phyloP scores from a whole-genome alignment of 495 filamentous ascomycete genomes.

The Letharia lupina region DNA sequence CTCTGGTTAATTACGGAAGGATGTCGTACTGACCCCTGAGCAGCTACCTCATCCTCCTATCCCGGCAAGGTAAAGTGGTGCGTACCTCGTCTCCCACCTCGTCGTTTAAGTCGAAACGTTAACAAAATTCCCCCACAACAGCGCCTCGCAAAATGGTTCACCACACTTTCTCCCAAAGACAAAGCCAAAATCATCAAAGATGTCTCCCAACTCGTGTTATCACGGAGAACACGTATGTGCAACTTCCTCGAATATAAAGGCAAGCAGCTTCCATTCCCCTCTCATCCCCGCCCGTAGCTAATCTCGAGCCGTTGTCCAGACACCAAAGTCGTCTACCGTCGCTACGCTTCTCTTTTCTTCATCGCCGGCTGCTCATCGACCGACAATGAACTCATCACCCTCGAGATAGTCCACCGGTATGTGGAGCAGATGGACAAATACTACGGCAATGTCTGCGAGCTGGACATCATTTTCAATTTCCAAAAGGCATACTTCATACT shows the following conservation, averaged over 20 bases:
- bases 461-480: slow-evolving; percentile 99
- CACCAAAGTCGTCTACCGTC: slow-evolving; percentile 95
- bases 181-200: slow-evolving; percentile 99
- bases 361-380: slow-evolving; percentile 91
- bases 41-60: slow-evolving; percentile 95
- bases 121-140: slow-evolving; percentile 39
- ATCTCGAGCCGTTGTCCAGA: slow-evolving; percentile 45
- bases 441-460: slow-evolving; percentile 99
- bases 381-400: slow-evolving; percentile 95
- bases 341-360: slow-evolving; percentile 98
- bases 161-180: slow-evolving; percentile 92
- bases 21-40: slow-evolving; percentile 30
- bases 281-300: background rate
- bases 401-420: slow-evolving; percentile 97
- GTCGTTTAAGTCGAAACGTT: slow-evolving; percentile 11
- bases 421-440: slow-evolving; percentile 99
- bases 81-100: slow-evolving; percentile 41
- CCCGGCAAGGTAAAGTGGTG: slow-evolving; percentile 98
- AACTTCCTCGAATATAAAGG: slow-evolving; percentile 99
- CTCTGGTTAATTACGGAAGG: background rate
- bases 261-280: slow-evolving; percentile 24
- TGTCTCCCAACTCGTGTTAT: slow-evolving; percentile 95
- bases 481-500: slow-evolving; percentile 99
- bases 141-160: slow-evolving; percentile 99
- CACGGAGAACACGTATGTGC: slow-evolving; percentile 94